Base-by-base conservation (phyloP, 192 early-diverging fungal species). In the Paraglomus occultum region DNA sequence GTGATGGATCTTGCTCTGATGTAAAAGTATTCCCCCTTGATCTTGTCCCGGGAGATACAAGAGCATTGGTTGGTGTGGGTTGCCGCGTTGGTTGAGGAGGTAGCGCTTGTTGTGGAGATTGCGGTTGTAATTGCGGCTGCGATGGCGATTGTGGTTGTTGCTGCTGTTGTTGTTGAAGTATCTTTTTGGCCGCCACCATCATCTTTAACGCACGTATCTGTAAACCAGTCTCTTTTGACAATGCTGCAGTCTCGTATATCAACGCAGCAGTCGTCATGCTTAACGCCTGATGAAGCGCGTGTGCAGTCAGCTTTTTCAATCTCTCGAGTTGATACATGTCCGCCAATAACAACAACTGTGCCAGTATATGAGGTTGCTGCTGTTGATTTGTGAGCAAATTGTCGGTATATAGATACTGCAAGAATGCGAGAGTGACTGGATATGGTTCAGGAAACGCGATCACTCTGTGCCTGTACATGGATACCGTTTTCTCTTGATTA, bases 321-420 rank as follows among this genome's bases (percentile, higher is more conserved):
- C 80, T 73, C 50, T 85, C 79, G 17, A 91, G 54, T 22, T 77
- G 70, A 71, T 88, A 89, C 72, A 84, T 84, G 51, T 87, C 85
- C n/a, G 88, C 81, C 6, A 88, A 68, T 0, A 80, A 76, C 49
- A 91, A 66, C 5, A 91, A 71, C 54, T 89, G 86, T 51, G 87
- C 85, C 9, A 91, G 71, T 6, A 91, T 85, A 5, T 87, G 83
- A 6, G 85, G 81, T 20, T 88, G 87, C 55, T 87, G 82, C 45
- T 88, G 88, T 49, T 88, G 86, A 4, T 82, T 79, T n/a, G 86
- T 85, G 59, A 89, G 80, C 51, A 91, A 71, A 51, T 85, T 80
- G 69, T 85, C 89, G 0, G 89, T 88, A 68, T 90, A 88, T 60
- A 88, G 75, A 45, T 81, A 90, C 60, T 88, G 88, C 14, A 90